phyloP scores from a whole-genome alignment of 2,329 filamentous ascomycete species.

The Geoglossum cookeanum region DNA sequence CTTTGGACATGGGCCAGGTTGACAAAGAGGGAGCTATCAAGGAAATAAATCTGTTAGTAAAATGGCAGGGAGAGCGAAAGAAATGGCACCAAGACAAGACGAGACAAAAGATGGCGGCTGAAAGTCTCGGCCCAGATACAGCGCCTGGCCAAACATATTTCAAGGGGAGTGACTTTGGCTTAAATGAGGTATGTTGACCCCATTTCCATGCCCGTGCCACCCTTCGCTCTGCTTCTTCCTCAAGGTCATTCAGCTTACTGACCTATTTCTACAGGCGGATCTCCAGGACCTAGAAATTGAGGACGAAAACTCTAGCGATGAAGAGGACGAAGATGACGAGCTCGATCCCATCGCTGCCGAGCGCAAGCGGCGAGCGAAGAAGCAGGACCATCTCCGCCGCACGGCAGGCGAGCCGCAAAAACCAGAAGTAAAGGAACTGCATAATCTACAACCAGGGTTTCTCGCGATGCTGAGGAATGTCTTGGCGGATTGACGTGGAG shows the following conservation, averaged over 20 bases:
- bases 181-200: slow-evolving; percentile 44
- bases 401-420: slow-evolving; percentile 72
- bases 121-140: slow-evolving; percentile 33
- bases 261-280: slow-evolving; percentile 33
- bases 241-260: slow-evolving; percentile 7
- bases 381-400: slow-evolving; percentile 60
- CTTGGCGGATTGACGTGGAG: slow-evolving; percentile 40
- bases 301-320: slow-evolving; percentile 38
- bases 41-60: slow-evolving; percentile 73
- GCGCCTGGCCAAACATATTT: slow-evolving; percentile 41
- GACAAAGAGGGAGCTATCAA: slow-evolving; percentile 51
- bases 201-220: background rate
- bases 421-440: slow-evolving; percentile 57
- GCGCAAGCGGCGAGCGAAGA: slow-evolving; percentile 54
- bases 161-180: slow-evolving; percentile 68
- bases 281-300: slow-evolving; percentile 70
- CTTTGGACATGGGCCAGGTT: slow-evolving; percentile 44
- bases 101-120: slow-evolving; percentile 93
- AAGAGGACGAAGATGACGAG: slow-evolving; percentile 57
- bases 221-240: background rate
- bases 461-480: slow-evolving; percentile 65
- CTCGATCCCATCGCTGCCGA: slow-evolving; percentile 78
- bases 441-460: slow-evolving; percentile 65
- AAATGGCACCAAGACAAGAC: slow-evolving; percentile 98
- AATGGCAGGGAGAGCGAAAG: slow-evolving; percentile 89